phyloP scores from a whole-genome alignment of 225 moss, liverwort and hornwort genomes.

The Antitrichia curtipendula region DNA sequence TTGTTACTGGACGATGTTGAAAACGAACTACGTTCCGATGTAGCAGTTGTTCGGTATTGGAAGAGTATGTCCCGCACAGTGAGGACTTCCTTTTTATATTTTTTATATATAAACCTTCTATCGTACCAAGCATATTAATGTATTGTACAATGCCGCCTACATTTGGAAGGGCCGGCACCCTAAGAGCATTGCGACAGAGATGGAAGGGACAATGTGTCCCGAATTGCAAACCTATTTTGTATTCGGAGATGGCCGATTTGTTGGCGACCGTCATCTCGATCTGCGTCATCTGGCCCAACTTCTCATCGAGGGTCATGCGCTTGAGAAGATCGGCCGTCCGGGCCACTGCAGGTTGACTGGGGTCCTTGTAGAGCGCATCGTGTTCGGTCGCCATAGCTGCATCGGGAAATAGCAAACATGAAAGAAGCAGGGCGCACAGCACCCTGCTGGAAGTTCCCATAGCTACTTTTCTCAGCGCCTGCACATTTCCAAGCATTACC shows the following conservation, averaged over 20 bases:
- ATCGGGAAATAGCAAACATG: not conserved
- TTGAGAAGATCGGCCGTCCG: constrained; percentile 55
- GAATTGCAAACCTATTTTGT: constrained; percentile 27
- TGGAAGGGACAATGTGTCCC: not conserved
- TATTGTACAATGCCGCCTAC: not conserved
- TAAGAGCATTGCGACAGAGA: not conserved
- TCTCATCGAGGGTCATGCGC: constrained; percentile 70
- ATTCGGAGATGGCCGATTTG: constrained; percentile 13
- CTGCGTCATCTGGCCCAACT: constrained; percentile 94
- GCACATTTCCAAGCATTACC: not conserved
- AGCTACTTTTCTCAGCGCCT: not conserved
- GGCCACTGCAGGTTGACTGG: constrained; percentile 34
- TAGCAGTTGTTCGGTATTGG: not conserved
- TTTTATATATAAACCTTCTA: too few relatives aligned
- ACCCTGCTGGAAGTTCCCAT: not conserved
- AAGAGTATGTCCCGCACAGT: not conserved
- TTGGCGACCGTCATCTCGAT: constrained; percentile 58
- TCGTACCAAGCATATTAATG: not conserved
- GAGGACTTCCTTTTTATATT: not conserved
- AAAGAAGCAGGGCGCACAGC: not conserved
- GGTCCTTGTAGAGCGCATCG: constrained; percentile 56
- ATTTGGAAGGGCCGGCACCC: not conserved
- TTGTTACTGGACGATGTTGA: not conserved
- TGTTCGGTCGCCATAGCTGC: not conserved
- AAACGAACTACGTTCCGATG: not conserved